Conservation (phyloP, 257 asterid genomes). For the Plantago ovata region DNA sequence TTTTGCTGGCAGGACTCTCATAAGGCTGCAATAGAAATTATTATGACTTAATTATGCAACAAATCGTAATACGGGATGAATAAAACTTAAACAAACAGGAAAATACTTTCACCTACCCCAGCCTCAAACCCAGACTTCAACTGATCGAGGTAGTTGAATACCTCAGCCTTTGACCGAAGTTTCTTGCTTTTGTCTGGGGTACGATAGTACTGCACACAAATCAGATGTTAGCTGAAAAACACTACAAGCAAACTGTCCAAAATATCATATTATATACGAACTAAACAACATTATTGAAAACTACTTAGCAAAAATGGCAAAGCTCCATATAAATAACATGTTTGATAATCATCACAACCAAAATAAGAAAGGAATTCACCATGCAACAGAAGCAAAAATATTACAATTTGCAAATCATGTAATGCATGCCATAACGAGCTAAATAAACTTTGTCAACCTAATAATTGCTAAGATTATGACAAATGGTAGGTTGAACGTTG, state of each 20-base stretch:
- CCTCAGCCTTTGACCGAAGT: slow-evolving; percentile 47
- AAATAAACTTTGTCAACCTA: no score
- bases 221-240: background rate
- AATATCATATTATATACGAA: background rate
- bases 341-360: no score
- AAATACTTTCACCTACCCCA: slow-evolving; percentile 21
- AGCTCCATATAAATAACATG: no score
- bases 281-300: background rate
- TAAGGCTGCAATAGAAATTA: slow-evolving; percentile 26
- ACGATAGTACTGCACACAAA: slow-evolving; percentile 21
- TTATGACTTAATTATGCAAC: no score
- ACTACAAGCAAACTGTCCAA: background rate
- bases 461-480: no score
- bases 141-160: slow-evolving; percentile 36
- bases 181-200: slow-evolving; percentile 35
- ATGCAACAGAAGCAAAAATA: no score
- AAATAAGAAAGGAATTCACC: no score
- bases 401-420: no score
- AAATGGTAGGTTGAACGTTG: no score
- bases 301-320: no score
- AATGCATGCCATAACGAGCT: no score
- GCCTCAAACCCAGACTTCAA: slow-evolving; percentile 26
- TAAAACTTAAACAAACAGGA: background rate
- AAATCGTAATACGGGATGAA: background rate
- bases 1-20: slow-evolving; percentile 1